A percentile compares a stretch with the other conserved stretches of the same genome.
Conservation (phyloP, 352 stramenopile species). For the Thraustochytrium sp. region DNA sequence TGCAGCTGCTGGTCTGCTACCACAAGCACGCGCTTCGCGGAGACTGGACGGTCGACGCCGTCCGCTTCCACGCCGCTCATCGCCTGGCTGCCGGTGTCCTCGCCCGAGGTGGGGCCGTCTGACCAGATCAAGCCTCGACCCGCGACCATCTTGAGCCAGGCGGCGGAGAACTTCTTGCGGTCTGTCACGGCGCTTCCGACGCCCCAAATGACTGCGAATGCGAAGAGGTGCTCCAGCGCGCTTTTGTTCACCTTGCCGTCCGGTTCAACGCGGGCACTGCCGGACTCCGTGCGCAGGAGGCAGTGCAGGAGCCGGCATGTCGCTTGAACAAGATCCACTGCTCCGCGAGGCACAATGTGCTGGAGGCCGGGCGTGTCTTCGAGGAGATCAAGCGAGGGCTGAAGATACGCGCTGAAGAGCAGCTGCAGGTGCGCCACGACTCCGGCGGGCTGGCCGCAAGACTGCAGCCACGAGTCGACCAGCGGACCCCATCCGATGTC, state of each 20-base stretch:
- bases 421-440: constrained; percentile 56
- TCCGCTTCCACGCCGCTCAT: constrained; percentile 56
- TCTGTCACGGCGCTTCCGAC: constrained; percentile 85
- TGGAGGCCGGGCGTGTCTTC: constrained; percentile 73
- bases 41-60: constrained; percentile 52
- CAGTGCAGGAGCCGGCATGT: constrained; percentile 79
- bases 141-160: constrained; percentile 54
- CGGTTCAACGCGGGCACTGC: too few relatives aligned
- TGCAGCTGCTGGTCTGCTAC: constrained; percentile 57
- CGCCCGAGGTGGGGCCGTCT: background rate
- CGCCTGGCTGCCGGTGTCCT: background rate
- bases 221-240: constrained; percentile 84
- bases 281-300: constrained; percentile 65
- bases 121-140: background rate
- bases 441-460: constrained; percentile 55
- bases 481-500: constrained; percentile 88
- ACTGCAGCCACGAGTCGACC: constrained; percentile 85
- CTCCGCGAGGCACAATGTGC: constrained; percentile 81
- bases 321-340: constrained; percentile 88
- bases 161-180: constrained; percentile 69
- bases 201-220: constrained; percentile 76
- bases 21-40: background rate
- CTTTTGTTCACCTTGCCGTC: constrained; percentile 68
- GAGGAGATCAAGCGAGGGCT: constrained; percentile 69
- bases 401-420: constrained; percentile 85